A percentile compares a stretch with the other conserved stretches of the same genome.
phyloP scores from a whole-genome alignment of 805 yeast genomes.

The Yamadazyma nakazawae region DNA sequence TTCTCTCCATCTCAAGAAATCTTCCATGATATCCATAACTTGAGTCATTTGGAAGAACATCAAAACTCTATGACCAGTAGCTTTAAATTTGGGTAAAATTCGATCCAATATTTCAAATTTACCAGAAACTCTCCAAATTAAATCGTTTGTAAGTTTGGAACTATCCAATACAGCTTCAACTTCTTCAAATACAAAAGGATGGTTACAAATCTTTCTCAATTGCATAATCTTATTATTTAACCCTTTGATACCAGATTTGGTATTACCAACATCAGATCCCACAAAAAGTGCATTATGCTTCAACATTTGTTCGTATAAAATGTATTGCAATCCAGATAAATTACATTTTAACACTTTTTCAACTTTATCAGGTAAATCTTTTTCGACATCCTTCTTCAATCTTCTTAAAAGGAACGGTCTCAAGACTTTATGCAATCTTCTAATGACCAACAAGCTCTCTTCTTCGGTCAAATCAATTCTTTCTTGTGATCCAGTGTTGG shows the following conservation, averaged over 20 bases:
- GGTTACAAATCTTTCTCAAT: constrained; percentile 79
- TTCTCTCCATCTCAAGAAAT: constrained; percentile 62
- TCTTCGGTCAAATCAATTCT: constrained; percentile 80
- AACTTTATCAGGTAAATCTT: constrained; percentile 79
- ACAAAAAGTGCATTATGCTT: constrained; percentile 67
- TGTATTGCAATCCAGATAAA: constrained; percentile 66
- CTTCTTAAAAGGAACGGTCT: constrained; percentile 83
- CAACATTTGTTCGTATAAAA: constrained; percentile 74
- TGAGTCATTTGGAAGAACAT: constrained; percentile 88
- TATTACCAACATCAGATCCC: constrained; percentile 57
- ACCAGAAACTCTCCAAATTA: constrained; percentile 75
- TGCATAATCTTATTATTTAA: constrained; percentile 83
- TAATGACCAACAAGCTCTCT: constrained; percentile 74
- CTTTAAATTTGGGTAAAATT: constrained; percentile 70
- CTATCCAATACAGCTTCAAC: constrained; percentile 72
- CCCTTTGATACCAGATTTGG: constrained; percentile 69
- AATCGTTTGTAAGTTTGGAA: constrained; percentile 55
- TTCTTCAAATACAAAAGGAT: constrained; percentile 83
- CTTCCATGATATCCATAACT: constrained; percentile 89
- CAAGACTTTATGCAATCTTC: constrained; percentile 82
- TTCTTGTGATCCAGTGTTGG: constrained; percentile 79
- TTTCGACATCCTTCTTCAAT: constrained; percentile 83
- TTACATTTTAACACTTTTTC: constrained; percentile 81
- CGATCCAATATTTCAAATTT: constrained; percentile 78
- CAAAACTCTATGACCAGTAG: constrained; percentile 72